Evolutionary conservation across 2,329 filamentous ascomycete genomes (phyloP), one percentile per base, ranked within the genome.

Genomic region (Clarireedia hainanense): DNA sequence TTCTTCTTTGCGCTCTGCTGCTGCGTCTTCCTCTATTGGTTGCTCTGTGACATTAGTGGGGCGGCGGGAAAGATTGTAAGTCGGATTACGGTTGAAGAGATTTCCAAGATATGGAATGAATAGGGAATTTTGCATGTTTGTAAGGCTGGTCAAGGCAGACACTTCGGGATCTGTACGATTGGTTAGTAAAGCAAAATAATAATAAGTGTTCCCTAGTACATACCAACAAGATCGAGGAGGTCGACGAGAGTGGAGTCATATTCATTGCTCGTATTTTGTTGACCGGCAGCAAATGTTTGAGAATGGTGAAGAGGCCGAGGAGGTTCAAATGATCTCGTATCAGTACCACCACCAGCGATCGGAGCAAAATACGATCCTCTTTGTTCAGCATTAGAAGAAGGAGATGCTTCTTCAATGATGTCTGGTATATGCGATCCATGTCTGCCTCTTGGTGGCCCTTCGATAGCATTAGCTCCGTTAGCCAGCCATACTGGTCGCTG

Each of bases 121-220:
- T 9, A 95, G 80, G 0, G 89, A 94, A 68, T 95, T 95, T 66
- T 95, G 89, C 20, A 95, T 85, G 65, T 95, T 95, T 45, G 88
- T 95, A 9, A 95, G 79, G 14, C 89, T 92, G 0, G 88, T 89
- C 3, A 95, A 74, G 0, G 89, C 89, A 37, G 88, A 83, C 3
- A 95, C 84, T 61, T 68, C 66, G 3, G 66, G 66, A 58, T 68
- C 66, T 68, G 26, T 2, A 14, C 10, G 10, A 10, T 3, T 14
- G n/a, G 42, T 63, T 50, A 61, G 57, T 58, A 42, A 27, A 34
- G 15, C 24, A 48, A 23, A 36, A 20, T 3, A 12, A 34, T 12
- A 23, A 40, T n/a, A 14, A 6, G 20, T n/a, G 39, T 17, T 20
- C 15, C 5, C 20, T 14, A 17, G 26, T 51, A 53, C 58, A 15